Evolutionary conservation across 208 protist species (phyloP).

Genomic region (Leishmania braziliensis): DNA sequence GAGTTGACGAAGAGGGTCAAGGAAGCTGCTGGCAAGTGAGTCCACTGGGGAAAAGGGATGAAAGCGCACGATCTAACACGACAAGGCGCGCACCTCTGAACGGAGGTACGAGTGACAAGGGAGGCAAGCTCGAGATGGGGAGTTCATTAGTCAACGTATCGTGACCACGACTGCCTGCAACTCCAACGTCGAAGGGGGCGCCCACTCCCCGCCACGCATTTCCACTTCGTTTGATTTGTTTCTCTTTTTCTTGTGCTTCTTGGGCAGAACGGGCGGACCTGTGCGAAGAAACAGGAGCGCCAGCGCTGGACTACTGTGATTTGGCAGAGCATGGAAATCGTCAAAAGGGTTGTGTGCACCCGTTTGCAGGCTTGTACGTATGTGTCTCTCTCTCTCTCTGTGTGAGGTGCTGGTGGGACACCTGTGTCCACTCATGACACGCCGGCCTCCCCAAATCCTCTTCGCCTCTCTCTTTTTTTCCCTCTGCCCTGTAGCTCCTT

Average conservation of each 20-base stretch:
- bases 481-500: not conserved
- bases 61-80: not conserved
- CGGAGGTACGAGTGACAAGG: not conserved
- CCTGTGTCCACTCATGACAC: not conserved
- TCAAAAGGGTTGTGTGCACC: not conserved
- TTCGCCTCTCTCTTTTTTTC: not conserved
- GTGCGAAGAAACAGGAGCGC: not conserved
- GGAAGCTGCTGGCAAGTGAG: conserved; percentile 41
- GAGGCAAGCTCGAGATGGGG: not conserved
- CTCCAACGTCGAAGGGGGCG: not conserved
- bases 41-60: not conserved
- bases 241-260: not conserved
- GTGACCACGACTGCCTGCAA: not conserved
- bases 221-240: not conserved
- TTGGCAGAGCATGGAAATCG: not conserved
- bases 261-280: not conserved
- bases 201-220: not conserved
- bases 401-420: not conserved
- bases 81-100: not conserved
- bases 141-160: not conserved
- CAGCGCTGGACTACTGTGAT: not conserved
- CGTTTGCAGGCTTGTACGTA: not conserved
- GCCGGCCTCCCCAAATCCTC: not conserved
- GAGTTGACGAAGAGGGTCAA: conserved; percentile 91
- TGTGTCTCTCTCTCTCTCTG: not conserved